phyloP scores from a whole-genome alignment of 1,284 basidiomycete genomes.

The Leucoagaricus sp. region DNA sequence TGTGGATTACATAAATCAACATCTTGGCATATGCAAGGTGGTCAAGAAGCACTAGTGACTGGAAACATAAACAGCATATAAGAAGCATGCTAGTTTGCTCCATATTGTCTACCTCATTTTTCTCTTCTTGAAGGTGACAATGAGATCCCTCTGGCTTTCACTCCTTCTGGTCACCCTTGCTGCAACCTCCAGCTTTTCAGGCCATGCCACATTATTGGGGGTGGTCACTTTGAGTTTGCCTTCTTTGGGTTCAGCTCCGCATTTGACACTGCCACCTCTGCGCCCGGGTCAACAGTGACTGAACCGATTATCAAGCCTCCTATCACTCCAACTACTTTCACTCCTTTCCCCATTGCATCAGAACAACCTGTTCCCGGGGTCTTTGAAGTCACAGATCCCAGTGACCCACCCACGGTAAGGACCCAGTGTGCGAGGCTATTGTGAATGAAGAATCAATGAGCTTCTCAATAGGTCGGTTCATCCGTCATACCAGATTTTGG shows the following conservation, averaged over 20 bases:
- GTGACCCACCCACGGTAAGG: constrained; percentile 42
- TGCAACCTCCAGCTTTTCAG: neutral
- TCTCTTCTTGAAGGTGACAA: constrained; percentile 2
- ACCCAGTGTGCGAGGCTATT: neutral
- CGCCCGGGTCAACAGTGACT: constrained; percentile 14
- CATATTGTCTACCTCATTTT: neutral
- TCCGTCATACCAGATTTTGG: constrained; percentile 48
- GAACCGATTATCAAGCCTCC: constrained; percentile 19
- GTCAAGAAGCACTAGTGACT: neutral
- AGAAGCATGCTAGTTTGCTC: constrained; percentile 1
- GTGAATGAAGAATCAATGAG: neutral
- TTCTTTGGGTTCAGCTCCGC: neutral
- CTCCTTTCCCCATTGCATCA: constrained; percentile 46
- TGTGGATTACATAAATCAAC: constrained; percentile 6
- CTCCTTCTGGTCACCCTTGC: constrained; percentile 11
- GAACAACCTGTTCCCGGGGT: constrained; percentile 39
- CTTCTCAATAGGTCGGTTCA: constrained; percentile 32
- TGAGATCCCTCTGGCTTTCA: constrained; percentile 9
- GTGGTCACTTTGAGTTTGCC: neutral
- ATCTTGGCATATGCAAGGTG: neutral
- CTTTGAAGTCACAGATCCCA: constrained; percentile 45
- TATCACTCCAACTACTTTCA: constrained; percentile 35
- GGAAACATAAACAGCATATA: constrained; percentile 2
- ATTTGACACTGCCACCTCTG: neutral
- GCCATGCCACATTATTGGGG: neutral